Conservation (phyloP, 1,284 basidiomycete species). For the Rhodofomes roseus region DNA sequence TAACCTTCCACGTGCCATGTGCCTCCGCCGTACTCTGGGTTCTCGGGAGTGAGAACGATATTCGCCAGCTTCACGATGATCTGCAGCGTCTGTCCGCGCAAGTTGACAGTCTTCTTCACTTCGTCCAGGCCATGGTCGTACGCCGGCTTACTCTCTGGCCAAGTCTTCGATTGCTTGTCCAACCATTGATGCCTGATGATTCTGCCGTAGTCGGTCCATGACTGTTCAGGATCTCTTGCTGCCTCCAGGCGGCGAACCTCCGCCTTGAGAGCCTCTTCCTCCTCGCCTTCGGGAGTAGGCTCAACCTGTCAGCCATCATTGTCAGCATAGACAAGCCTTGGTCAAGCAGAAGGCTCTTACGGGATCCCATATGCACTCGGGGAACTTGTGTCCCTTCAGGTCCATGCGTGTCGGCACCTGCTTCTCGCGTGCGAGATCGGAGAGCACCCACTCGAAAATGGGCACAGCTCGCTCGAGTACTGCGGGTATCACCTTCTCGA, state of each 20-base stretch:
- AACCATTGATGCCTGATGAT: background rate
- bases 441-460: conserved; percentile 31
- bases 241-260: background rate
- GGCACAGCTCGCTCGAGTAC: conserved; percentile 31
- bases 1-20: conserved; percentile 33
- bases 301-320: background rate
- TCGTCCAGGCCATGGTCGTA: background rate
- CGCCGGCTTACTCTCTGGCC: background rate
- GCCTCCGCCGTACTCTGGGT: conserved; percentile 29
- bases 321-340: background rate
- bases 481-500: conserved; percentile 30
- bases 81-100: conserved; percentile 32
- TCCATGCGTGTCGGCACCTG: background rate
- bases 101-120: conserved; percentile 8
- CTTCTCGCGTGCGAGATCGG: conserved; percentile 2
- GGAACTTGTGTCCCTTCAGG: background rate
- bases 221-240: background rate
- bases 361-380: background rate
- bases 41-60: conserved; percentile 44
- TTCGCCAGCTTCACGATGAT: conserved; percentile 51
- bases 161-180: background rate
- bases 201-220: background rate
- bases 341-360: background rate
- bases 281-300: background rate
- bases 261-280: background rate